These are phyloP conservation scores for Betula pendula DNA, from an alignment of 306 rosid genomes.

Conservation along the genomic window DNA sequence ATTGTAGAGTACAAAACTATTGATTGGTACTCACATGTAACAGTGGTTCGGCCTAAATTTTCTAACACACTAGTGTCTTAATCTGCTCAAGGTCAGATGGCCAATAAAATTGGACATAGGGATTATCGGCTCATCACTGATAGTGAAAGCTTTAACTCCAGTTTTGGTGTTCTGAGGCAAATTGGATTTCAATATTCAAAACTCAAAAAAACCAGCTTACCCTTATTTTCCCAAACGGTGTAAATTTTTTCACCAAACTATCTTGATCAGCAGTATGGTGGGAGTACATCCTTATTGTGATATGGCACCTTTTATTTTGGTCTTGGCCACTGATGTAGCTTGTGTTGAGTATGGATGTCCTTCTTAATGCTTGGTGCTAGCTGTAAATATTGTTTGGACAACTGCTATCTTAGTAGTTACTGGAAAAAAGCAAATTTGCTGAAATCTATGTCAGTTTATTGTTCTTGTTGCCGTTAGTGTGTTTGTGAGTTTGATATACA, in stretches of 20 bases:
- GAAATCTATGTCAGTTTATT: neutral
- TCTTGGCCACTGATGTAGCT: neutral
- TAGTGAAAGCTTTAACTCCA: neutral
- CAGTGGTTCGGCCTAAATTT: neutral
- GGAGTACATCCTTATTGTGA: neutral
- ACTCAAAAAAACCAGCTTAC: neutral
- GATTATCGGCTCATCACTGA: neutral
- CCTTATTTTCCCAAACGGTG: neutral
- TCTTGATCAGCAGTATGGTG: no score
- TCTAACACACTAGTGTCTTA: neutral
- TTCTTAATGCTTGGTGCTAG: neutral
- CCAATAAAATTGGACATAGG: neutral
- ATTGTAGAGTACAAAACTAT: conserved; percentile 9
- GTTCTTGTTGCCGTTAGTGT: neutral
- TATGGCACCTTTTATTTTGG: neutral
- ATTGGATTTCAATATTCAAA: neutral
- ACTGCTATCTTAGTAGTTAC: neutral
- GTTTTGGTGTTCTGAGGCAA: neutral
- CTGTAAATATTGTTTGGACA: neutral
- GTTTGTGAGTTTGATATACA: neutral
- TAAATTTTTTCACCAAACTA: neutral
- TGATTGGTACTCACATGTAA: conserved; percentile 1
- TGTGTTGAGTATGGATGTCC: neutral
- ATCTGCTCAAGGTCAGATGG: neutral
- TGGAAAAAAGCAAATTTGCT: neutral